Base-by-base conservation (phyloP, 2,329 filamentous ascomycete genomes). In the Nothophaeocryptopus gaeumannii region DNA sequence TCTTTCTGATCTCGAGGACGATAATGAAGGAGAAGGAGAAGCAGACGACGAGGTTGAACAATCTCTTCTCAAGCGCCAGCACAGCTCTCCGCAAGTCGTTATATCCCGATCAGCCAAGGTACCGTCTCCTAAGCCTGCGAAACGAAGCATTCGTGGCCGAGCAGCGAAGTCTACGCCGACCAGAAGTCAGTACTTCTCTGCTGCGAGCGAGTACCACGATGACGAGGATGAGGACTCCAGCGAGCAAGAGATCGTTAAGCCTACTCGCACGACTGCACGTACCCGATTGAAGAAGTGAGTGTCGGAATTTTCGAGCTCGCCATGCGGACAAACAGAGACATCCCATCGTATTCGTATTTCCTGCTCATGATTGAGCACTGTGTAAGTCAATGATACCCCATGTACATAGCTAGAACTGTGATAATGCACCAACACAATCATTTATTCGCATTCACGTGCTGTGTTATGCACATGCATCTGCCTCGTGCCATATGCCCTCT, bases 121-220 rank as follows among this genome's bases (percentile, higher is more conserved):
- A 26, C 7, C 20, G 20, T 4, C 20, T 26, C 7, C 20, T 7
- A 26, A 26, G 31, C 32, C 11, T 39, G 49, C 7, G 8, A 50
- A 34, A 16, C 39, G 45, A 12, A 37, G 38, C 13, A 20, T 15
- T n/a, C 32, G 51, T 45, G 29, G 40, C 20, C 39, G 52, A 34
- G 46, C 40, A 39, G 50, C 50, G 30, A 65, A 60, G 47, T 51
- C 48, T 16, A 64, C 62, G 34, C 63, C 57, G 36, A 30, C 52
- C 15, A 66, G 53, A 52, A 66, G 64, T 50, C 63, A 63, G 45
- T 67, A 63, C 41, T 62, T 66, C 33, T 38, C 46, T n/a, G 45
- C 48, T 11, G 40, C 12, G 3, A 33, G 38, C 11, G 38, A 56
- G 16, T 51, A 45, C 10, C n/a, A 45, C 13, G 47, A 53, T 15